Conservation (phyloP, 2,329 filamentous ascomycete genomes). For the Talaromyces atroroseus region DNA sequence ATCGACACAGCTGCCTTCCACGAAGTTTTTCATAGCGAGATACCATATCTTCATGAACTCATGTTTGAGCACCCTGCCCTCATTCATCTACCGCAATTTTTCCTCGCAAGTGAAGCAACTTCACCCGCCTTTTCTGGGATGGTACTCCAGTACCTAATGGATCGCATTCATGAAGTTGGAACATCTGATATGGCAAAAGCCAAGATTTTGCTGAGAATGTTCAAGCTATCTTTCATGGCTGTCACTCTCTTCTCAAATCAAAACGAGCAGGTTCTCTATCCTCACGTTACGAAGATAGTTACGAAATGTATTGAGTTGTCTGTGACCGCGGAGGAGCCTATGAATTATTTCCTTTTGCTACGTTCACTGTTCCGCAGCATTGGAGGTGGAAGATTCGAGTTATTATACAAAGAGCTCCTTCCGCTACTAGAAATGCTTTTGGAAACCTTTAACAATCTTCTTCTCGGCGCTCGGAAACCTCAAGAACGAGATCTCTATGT, state of each 20-base stretch:
- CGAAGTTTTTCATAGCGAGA: constrained; percentile 96
- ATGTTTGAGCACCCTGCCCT: constrained; percentile 95
- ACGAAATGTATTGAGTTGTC: constrained; percentile 96
- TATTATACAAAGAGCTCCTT: constrained; percentile 95
- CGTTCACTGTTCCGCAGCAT: constrained; percentile 94
- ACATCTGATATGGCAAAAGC: constrained; percentile 88
- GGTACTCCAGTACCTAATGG: constrained; percentile 96
- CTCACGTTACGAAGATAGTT: constrained; percentile 94
- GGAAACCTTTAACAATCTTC: constrained; percentile 90
- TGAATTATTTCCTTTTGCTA: constrained; percentile 95
- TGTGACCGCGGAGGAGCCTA: constrained; percentile 90
- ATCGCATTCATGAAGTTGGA: constrained; percentile 89
- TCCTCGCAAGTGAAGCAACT: constrained; percentile 96
- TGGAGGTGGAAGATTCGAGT: constrained; percentile 92
- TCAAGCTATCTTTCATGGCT: constrained; percentile 98
- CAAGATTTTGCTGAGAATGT: constrained; percentile 84
- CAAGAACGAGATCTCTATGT: constrained; percentile 93
- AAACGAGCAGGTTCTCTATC: constrained; percentile 91
- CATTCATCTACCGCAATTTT: constrained; percentile 94
- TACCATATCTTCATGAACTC: constrained; percentile 93
- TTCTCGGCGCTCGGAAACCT: constrained; percentile 84
- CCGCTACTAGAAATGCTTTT: constrained; percentile 95
- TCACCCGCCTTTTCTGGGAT: constrained; percentile 97
- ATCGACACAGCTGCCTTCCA: constrained; percentile 98
- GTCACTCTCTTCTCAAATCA: constrained; percentile 91